Evolutionary conservation across 345 rosid species (phyloP), one percentile per base, ranked within the genome.

Genomic region (Bruguiera gymnorhiza): DNA sequence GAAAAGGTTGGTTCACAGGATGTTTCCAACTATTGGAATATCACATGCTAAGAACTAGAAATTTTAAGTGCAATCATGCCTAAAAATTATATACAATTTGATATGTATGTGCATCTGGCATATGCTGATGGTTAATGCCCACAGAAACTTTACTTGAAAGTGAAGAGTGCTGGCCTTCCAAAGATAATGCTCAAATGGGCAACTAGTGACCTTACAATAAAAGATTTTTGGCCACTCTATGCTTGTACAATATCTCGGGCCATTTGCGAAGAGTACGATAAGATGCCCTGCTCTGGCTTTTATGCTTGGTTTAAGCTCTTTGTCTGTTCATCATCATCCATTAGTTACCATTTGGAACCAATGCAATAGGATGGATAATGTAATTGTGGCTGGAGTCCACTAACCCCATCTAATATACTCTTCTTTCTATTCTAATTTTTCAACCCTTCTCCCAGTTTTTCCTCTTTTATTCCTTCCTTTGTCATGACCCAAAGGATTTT

Each of bases 221-320:
- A 66, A 66, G 63, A 63, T 36, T 69, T 7, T 8, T 64, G 73
- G 67, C 61, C 68, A 60, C 60, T 19, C 67, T 53, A 66, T 62
- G 52, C 48, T 37, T 60, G 32, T 19, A 29, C 23, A 63, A 31
- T 37, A 55, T 64, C 70, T 69, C 24, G 48, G 3, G 62, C 21
- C 29, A 5, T 34, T n/a, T 43, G 39, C 63, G 46, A 46, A 31
- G 29, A 30, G 48, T 34, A 34, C n/a, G 76, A 65, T 68, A 67
- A 65, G 81, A 77, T 80, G 84, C 74, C 78, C 71, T 43, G 27
- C 74, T 80, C 77, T 77, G 81, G 70, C 74, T 76, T 76, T 77
- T 77, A 31, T 68, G 75, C 73, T 66, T 68, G 66, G 66, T 31
- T 65, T 78, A 50, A 48, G 31, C 70, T 70, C 46, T 48, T 20